Evolutionary conservation across 2,329 filamentous ascomycete species (phyloP).

Genomic region (Xylaria arbuscula): DNA sequence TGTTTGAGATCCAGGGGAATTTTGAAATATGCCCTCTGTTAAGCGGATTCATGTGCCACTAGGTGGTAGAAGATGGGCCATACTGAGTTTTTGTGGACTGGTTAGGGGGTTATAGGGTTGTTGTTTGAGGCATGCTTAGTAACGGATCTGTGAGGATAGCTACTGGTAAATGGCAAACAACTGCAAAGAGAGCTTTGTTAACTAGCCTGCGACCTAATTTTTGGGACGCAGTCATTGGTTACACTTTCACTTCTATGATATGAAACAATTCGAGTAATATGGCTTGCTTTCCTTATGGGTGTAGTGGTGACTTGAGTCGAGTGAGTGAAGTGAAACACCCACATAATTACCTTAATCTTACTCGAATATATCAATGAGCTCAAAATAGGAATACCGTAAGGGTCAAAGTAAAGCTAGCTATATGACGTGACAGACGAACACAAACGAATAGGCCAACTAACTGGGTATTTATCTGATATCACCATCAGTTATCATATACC

Average conservation of each 20-base stretch:
- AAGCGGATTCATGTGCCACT: neutral
- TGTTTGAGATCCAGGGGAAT: neutral
- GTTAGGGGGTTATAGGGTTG: no score
- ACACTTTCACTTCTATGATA: neutral
- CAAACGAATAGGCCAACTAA: no score
- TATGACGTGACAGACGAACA: no score
- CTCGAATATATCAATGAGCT: no score
- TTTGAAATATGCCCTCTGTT: neutral
- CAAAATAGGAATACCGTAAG: no score
- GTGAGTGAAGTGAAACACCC: no score
- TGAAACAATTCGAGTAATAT: neutral
- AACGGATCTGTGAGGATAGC: neutral
- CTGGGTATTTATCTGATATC: no score
- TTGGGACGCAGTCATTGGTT: conserved; percentile 1
- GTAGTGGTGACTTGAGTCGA: neutral
- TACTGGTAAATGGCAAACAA: neutral
- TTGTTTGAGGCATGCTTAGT: neutral
- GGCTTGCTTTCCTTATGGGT: neutral
- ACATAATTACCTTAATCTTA: no score
- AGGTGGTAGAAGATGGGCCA: neutral
- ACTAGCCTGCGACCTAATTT: neutral
- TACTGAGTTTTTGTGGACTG: neutral
- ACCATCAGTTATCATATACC: no score
- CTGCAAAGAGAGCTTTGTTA: neutral
- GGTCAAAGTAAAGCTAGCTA: no score